Conservation (phyloP, 805 yeast species). For the Saccharomycopsis vini region DNA sequence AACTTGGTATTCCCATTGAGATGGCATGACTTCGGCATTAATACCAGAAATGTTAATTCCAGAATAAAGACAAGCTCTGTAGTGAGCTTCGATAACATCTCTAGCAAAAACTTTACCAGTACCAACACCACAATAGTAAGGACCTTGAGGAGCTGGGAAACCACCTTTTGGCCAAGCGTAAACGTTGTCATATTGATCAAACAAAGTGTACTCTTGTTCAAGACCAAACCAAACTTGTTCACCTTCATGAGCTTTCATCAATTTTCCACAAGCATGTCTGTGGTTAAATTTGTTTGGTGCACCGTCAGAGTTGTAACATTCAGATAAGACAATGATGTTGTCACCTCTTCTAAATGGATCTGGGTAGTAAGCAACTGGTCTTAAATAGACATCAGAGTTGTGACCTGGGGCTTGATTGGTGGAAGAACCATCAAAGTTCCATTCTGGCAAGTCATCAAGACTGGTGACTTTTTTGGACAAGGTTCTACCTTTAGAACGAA, state of each 20-base stretch:
- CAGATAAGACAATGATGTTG: slow-evolving; percentile 88
- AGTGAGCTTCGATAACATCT: slow-evolving; percentile 98
- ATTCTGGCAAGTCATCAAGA: slow-evolving; percentile 87
- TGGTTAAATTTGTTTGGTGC: slow-evolving; percentile 98
- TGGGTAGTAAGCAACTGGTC: slow-evolving; percentile 91
- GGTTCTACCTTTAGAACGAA: slow-evolving; percentile 94
- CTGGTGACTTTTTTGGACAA: slow-evolving; percentile 57
- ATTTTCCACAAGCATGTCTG: slow-evolving; percentile 93
- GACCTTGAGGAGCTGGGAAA: slow-evolving; percentile 99
- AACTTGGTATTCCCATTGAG: slow-evolving; percentile 99
- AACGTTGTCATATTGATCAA: slow-evolving; percentile 80
- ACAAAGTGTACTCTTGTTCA: slow-evolving; percentile 97
- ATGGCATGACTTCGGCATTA: slow-evolving; percentile 99
- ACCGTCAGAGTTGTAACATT: slow-evolving; percentile 98
- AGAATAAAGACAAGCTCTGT: slow-evolving; percentile 93
- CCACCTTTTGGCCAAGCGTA: slow-evolving; percentile 99
- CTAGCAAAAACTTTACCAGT: slow-evolving; percentile 96
- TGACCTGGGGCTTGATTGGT: slow-evolving; percentile 98
- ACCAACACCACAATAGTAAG: slow-evolving; percentile 99
- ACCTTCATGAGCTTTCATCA: slow-evolving; percentile 82
- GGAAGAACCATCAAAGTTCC: slow-evolving; percentile 99
- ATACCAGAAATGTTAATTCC: slow-evolving; percentile 91
- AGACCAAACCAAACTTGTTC: slow-evolving; percentile 94
- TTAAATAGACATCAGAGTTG: slow-evolving; percentile 88
- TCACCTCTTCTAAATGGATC: slow-evolving; percentile 99